These are phyloP conservation scores for Paspalum notatum DNA, from an alignment of 176 grass and related monocot species.

Conservation along the genomic window DNA sequence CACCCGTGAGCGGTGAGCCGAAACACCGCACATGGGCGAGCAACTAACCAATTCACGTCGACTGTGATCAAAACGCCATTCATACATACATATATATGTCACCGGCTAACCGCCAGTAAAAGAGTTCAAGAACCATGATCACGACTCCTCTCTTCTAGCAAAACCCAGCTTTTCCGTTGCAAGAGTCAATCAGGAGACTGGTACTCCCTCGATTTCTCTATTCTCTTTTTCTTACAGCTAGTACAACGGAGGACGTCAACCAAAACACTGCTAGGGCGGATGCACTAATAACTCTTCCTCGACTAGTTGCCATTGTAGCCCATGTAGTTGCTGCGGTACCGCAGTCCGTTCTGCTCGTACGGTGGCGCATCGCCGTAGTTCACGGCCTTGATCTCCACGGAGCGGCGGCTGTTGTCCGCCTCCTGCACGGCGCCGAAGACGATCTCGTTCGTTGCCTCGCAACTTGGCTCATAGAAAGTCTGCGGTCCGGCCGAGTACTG, in stretches of 20 bases:
- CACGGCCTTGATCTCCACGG: constrained; percentile 59
- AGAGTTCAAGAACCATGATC: constrained; percentile 10
- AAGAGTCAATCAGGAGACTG: constrained; percentile 25
- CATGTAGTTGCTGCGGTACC: constrained; percentile 56
- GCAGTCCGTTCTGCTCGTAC: constrained; percentile 67
- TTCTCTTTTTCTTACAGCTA: constrained; percentile 20
- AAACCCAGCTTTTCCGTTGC: constrained; percentile 44
- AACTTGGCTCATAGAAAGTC: constrained; percentile 76
- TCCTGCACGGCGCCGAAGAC: constrained; percentile 93
- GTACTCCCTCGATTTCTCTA: constrained; percentile 9
- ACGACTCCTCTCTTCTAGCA: constrained; percentile 34
- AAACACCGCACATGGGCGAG: constrained; percentile 26
- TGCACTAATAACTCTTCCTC: constrained; percentile 11
- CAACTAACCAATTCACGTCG: neutral
- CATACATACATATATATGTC: constrained; percentile 16
- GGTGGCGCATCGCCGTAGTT: constrained; percentile 52
- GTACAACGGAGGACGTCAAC: constrained; percentile 33
- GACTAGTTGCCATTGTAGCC: constrained; percentile 42
- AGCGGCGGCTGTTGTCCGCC: constrained; percentile 43
- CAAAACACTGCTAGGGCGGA: constrained; percentile 14
- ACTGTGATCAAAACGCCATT: neutral
- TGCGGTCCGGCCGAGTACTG: constrained; percentile 73
- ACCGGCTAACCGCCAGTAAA: constrained; percentile 14
- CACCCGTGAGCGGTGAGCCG: neutral
- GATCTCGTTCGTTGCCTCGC: constrained; percentile 73